Evolutionary conservation across 2,329 filamentous ascomycete species (phyloP).

Genomic region (Claviceps sp.): DNA sequence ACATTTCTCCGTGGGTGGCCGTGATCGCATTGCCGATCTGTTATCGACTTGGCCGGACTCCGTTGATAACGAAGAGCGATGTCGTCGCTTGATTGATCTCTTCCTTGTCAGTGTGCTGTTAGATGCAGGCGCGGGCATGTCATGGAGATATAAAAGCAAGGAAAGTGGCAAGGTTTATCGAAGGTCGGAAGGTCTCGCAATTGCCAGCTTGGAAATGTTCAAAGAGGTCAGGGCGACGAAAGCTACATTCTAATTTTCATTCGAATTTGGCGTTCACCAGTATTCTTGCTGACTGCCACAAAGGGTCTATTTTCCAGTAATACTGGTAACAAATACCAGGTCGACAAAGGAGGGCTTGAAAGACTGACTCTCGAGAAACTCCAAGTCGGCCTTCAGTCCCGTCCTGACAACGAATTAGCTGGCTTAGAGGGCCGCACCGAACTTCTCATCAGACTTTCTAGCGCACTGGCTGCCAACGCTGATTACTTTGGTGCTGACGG

Average conservation of each 20-base stretch:
- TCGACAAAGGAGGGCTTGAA: slow-evolving; percentile 70
- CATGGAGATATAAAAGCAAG: slow-evolving; percentile 85
- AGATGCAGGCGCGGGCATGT: slow-evolving; percentile 77
- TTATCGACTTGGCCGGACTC: slow-evolving; percentile 54
- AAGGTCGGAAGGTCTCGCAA: slow-evolving; percentile 78
- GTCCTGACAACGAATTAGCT: slow-evolving; percentile 64
- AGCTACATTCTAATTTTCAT: not conserved
- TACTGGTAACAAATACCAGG: slow-evolving; percentile 67
- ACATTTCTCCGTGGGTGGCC: slow-evolving; percentile 70
- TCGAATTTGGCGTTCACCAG: too few species aligned
- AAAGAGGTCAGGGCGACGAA: slow-evolving; percentile 40
- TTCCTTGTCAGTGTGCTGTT: slow-evolving; percentile 70
- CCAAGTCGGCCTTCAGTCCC: slow-evolving; percentile 73
- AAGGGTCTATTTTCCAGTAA: slow-evolving; percentile 77
- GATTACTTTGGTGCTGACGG: slow-evolving; percentile 76
- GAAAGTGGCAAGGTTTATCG: slow-evolving; percentile 74
- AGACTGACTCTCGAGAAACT: slow-evolving; percentile 61
- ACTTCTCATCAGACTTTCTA: slow-evolving; percentile 60
- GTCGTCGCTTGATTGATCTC: slow-evolving; percentile 61
- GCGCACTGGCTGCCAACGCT: slow-evolving; percentile 60
- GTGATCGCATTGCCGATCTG: slow-evolving; percentile 58
- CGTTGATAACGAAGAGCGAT: slow-evolving; percentile 60
- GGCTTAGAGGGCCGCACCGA: slow-evolving; percentile 76
- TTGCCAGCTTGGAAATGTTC: slow-evolving; percentile 76
- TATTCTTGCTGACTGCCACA: not conserved